phyloP scores from a whole-genome alignment of 1,139 yeast genomes.

The Kluyveromyces sp. region DNA sequence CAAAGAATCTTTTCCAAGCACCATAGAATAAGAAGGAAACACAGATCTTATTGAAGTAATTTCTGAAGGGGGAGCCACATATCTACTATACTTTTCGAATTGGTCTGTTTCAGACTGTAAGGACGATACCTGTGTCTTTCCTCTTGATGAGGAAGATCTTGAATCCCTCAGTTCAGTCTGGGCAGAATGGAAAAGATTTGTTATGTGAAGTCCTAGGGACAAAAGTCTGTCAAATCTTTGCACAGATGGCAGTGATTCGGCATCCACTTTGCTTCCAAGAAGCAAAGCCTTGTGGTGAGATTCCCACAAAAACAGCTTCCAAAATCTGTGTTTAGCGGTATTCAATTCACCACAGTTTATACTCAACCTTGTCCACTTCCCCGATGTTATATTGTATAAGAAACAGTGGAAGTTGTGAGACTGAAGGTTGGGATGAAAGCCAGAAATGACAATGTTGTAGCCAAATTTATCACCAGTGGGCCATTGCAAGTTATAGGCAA shows the following conservation, averaged over 20 bases:
- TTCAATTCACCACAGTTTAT: constrained; percentile 47
- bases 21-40: constrained; percentile 69
- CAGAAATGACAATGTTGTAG: constrained; percentile 53
- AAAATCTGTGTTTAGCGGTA: constrained; percentile 50
- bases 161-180: constrained; percentile 6
- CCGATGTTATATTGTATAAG: constrained; percentile 54
- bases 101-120: constrained; percentile 16
- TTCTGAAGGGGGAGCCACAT: constrained; percentile 63
- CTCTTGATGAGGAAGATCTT: constrained; percentile 10
- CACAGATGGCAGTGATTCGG: constrained; percentile 45
- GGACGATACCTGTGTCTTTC: constrained; percentile 18
- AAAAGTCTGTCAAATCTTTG: constrained; percentile 53
- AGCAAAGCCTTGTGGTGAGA: constrained; percentile 64
- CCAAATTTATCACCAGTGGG: constrained; percentile 63
- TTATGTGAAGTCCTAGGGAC: constrained; percentile 58
- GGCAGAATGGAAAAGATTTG: constrained; percentile 42
- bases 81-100: constrained; percentile 68
- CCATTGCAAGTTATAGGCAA: constrained; percentile 37
- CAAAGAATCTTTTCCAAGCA: constrained; percentile 66
- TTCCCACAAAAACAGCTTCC: constrained; percentile 67
- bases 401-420: constrained; percentile 46
- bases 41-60: constrained; percentile 61
- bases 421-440: constrained; percentile 40
- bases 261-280: constrained; percentile 44
- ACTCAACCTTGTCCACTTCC: constrained; percentile 59